Conservation (phyloP, 768 basidiomycete species). For the Tubosaeta brunneosetosa region DNA sequence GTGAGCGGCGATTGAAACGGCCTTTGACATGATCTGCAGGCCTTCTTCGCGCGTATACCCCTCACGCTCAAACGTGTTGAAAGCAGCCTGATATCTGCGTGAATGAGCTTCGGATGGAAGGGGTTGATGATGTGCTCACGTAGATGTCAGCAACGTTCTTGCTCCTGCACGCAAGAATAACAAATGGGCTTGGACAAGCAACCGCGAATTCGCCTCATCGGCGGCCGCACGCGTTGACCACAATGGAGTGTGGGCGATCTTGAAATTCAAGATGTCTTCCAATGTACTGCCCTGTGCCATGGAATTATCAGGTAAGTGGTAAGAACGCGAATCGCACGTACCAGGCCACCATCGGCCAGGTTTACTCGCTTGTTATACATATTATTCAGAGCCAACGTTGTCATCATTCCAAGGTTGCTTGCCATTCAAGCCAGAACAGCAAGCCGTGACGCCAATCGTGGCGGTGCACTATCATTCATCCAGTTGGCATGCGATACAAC, state of each 20-base stretch:
- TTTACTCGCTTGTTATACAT: constrained; percentile 15
- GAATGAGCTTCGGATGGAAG: background rate
- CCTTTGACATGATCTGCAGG: constrained; percentile 44
- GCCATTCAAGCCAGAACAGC: background rate
- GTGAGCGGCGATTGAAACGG: constrained; percentile 47
- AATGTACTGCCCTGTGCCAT: constrained; percentile 54
- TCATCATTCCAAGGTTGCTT: background rate
- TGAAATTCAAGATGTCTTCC: constrained; percentile 44
- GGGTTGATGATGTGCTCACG: constrained; percentile 38
- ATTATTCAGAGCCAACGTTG: background rate
- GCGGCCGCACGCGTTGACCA: constrained; percentile 68
- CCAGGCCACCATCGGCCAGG: constrained; percentile 47
- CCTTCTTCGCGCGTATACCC: constrained; percentile 46
- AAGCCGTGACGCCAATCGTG: constrained; percentile 3
- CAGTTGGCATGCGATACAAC: constrained; percentile 12
- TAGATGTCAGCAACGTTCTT: constrained; percentile 60
- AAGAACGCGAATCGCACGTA: constrained; percentile 8
- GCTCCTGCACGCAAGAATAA: constrained; percentile 64
- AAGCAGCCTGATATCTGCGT: constrained; percentile 63
- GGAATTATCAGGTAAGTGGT: background rate
- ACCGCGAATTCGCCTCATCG: constrained; percentile 41
- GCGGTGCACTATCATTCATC: constrained; percentile 5
- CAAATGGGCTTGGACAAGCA: constrained; percentile 54
- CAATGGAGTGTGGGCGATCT: constrained; percentile 51
- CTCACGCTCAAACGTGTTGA: constrained; percentile 46